A percentile compares a stretch with the other conserved stretches of the same genome.
Evolutionary conservation across 805 yeast genomes (phyloP).

Genomic region (Kregervanrija delftensis): DNA sequence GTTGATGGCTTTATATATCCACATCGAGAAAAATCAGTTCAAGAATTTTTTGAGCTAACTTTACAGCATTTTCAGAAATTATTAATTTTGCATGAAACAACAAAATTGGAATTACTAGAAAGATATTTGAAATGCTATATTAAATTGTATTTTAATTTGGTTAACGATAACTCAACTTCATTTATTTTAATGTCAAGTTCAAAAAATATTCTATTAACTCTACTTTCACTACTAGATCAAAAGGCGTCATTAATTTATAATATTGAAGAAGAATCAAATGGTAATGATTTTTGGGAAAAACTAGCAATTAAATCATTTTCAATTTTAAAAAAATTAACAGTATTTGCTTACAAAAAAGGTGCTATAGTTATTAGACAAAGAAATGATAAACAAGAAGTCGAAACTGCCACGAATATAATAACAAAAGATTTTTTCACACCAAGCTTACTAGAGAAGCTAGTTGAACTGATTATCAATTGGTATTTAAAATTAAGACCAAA

Average conservation of each 20-base stretch:
- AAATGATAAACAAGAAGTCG: conserved; percentile 58
- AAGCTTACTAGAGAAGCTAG: conserved; percentile 46
- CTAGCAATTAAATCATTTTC: conserved; percentile 60
- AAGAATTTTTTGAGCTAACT: conserved; percentile 52
- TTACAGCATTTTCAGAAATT: conserved; percentile 55
- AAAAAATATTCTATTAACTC: conserved; percentile 50
- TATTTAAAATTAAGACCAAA: conserved; percentile 67
- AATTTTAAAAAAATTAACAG: conserved; percentile 57
- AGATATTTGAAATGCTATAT: conserved; percentile 69
- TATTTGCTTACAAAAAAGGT: conserved; percentile 58
- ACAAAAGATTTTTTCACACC: conserved; percentile 52
- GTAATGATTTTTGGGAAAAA: conserved; percentile 66
- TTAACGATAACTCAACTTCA: conserved; percentile 56
- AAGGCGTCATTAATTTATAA: conserved; percentile 63
- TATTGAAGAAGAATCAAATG: conserved; percentile 28
- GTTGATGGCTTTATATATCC: conserved; percentile 73
- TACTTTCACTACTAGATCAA: conserved; percentile 52
- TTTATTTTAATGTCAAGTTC: conserved; percentile 65
- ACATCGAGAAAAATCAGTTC: conserved; percentile 49
- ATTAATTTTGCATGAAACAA: conserved; percentile 44
- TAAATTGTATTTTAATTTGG: conserved; percentile 60
- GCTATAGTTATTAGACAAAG: conserved; percentile 56
- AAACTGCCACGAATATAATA: conserved; percentile 46
- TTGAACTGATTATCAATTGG: conserved; percentile 63
- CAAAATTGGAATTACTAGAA: conserved; percentile 46